A percentile compares a stretch with the other conserved stretches of the same genome.
These are phyloP conservation scores for Lodderomyces theae DNA, from an alignment of 1,139 yeast species.

Conservation along the genomic window DNA sequence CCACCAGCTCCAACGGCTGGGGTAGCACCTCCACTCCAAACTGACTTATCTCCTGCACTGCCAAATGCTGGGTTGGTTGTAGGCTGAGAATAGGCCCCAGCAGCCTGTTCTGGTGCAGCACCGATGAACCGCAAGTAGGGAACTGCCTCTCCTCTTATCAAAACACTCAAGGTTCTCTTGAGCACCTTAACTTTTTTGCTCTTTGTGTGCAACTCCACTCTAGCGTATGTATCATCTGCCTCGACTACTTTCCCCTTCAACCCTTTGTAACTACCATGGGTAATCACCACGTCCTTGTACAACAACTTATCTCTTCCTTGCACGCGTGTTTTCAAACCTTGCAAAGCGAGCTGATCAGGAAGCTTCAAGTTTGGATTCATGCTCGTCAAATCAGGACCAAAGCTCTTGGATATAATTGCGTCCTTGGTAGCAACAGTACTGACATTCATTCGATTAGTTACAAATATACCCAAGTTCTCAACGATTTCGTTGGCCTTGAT, in stretches of 20 bases:
- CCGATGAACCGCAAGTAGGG: constrained; percentile 81
- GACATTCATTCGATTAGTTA: constrained; percentile 70
- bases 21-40: constrained; percentile 22
- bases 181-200: constrained; percentile 84
- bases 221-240: constrained; percentile 85
- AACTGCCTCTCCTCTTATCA: constrained; percentile 62
- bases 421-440: constrained; percentile 84
- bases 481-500: constrained; percentile 72
- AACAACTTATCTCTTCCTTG: constrained; percentile 80
- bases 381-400: constrained; percentile 67
- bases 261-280: constrained; percentile 91
- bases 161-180: constrained; percentile 72
- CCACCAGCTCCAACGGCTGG: too few species aligned
- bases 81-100: constrained; percentile 21
- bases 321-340: constrained; percentile 49
- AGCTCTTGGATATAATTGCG: constrained; percentile 51
- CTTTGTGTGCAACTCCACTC: constrained; percentile 91
- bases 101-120: constrained; percentile 25
- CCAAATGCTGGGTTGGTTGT: constrained; percentile 42
- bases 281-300: constrained; percentile 81
- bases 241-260: constrained; percentile 91
- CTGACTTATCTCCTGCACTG: constrained; percentile 35
- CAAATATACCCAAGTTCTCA: constrained; percentile 92
- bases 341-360: constrained; percentile 36
- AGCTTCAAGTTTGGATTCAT: constrained; percentile 81